Evolutionary conservation across 805 yeast species (phyloP).

Genomic region (Candida xiaguanensis): DNA sequence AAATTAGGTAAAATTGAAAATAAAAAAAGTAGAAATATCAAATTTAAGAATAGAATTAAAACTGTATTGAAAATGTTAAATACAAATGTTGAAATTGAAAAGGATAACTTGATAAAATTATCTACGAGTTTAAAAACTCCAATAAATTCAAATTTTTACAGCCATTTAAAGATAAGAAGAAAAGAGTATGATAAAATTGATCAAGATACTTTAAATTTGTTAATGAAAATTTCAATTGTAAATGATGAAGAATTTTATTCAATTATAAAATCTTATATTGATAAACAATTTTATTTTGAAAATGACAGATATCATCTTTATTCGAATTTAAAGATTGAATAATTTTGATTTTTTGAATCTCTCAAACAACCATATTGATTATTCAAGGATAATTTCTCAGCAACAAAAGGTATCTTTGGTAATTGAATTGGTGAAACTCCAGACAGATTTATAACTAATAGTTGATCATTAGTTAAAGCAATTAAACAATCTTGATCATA

Average conservation of each 20-base stretch:
- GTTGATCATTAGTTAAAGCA: slow-evolving; percentile 2
- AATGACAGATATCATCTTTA: slow-evolving; percentile 5
- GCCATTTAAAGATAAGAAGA: slow-evolving; percentile 2
- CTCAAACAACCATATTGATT: slow-evolving; percentile 33
- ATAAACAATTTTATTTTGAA: slow-evolving; percentile 25
- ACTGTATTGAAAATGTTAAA: slow-evolving; percentile 18
- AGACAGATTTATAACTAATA: slow-evolving; percentile 1
- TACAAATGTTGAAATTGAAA: slow-evolving; percentile 19
- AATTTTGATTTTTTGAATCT: slow-evolving; percentile 37
- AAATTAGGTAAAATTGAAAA: slow-evolving; percentile 30
- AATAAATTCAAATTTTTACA: slow-evolving; percentile 6
- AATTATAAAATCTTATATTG: slow-evolving; percentile 18
- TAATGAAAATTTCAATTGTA: slow-evolving; percentile 13
- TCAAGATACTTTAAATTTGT: background rate
- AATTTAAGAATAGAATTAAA: slow-evolving; percentile 22
- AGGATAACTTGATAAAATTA: slow-evolving; percentile 15
- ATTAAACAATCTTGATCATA: background rate
- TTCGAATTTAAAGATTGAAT: slow-evolving; percentile 24
- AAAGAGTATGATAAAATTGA: slow-evolving; percentile 11
- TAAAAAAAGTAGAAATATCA: slow-evolving; percentile 22
- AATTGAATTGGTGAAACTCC: background rate
- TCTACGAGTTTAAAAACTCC: slow-evolving; percentile 11
- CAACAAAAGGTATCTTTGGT: slow-evolving; percentile 5
- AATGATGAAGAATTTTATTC: slow-evolving; percentile 24
- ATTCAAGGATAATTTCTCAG: slow-evolving; percentile 6